Percentiles rank a stretch among this genome's conserved stretches.
Conservation (phyloP, 2,329 filamentous ascomycete genomes). For the Botryotinia convoluta region DNA sequence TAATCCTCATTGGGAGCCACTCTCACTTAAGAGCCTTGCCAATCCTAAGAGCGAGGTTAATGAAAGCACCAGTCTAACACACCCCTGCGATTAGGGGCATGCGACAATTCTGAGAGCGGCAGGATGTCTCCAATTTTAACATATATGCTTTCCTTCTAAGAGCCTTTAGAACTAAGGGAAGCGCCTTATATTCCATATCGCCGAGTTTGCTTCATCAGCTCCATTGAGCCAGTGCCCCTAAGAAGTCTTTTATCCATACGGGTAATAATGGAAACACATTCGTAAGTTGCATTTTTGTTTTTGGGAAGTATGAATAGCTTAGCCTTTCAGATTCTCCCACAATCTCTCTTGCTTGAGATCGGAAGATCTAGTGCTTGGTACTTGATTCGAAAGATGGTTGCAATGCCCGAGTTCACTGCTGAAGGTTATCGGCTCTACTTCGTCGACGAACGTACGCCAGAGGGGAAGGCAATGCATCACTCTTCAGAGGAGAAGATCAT, state of each 20-base stretch:
- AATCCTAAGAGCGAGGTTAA: no score
- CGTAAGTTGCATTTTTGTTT: not conserved
- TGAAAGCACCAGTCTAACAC: no score
- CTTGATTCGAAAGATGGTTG: not conserved
- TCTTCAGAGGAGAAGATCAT: not conserved
- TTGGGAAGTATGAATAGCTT: not conserved
- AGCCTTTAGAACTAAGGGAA: not conserved
- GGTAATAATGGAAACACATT: not conserved
- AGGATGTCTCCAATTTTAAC: no score
- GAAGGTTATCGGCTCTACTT: not conserved
- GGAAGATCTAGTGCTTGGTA: not conserved
- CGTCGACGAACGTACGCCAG: not conserved
- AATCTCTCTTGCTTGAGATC: not conserved
- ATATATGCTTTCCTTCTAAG: not conserved
- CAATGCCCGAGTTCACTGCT: not conserved
- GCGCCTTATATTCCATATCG: not conserved
- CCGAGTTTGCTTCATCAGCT: not conserved
- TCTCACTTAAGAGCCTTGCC: no score
- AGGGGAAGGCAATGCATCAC: not conserved
- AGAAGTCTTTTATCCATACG: not conserved
- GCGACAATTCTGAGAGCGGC: no score
- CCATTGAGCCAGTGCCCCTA: not conserved
- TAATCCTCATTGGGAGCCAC: no score
- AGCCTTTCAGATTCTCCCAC: not conserved
- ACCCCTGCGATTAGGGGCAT: no score